Evolutionary conservation across 257 asterid species (phyloP).

Genomic region (Galeopsis tetrahit): DNA sequence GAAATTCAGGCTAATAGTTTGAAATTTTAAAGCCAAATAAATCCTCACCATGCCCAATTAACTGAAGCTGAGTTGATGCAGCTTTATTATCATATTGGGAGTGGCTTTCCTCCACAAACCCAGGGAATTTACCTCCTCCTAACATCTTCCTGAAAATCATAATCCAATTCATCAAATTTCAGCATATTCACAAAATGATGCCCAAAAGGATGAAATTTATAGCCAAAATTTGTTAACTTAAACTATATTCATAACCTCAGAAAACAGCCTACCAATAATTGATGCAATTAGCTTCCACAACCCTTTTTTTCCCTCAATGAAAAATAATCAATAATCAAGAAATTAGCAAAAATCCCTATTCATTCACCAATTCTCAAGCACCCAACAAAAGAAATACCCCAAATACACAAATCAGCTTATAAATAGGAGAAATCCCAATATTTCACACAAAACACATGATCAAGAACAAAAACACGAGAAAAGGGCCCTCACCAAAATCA

Average conservation of each 20-base stretch:
- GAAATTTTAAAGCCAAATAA: neutral
- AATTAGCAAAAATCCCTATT: constrained; percentile 4
- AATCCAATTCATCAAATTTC: constrained; percentile 35
- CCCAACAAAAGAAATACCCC: neutral
- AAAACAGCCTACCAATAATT: constrained; percentile 15
- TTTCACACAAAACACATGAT: constrained; percentile 35
- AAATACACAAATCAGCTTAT: constrained; percentile 15
- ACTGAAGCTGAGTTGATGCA: constrained; percentile 55
- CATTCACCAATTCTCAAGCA: constrained; percentile 28
- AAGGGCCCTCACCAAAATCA: constrained; percentile 41
- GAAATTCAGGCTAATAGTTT: constrained; percentile 13
- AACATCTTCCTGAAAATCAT: constrained; percentile 59
- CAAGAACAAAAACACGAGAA: constrained; percentile 25
- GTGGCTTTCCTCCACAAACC: constrained; percentile 42
- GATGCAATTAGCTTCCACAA: neutral
- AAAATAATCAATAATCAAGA: constrained; percentile 16
- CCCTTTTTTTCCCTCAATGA: neutral
- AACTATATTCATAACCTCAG: neutral
- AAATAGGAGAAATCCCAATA: constrained; percentile 25
- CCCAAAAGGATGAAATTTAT: constrained; percentile 5
- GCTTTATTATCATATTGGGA: constrained; percentile 39
- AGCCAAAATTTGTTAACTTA: constrained; percentile 3
- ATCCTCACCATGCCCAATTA: constrained; percentile 60
- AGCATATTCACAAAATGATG: constrained; percentile 21
- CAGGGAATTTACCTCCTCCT: constrained; percentile 47